Base-by-base conservation (phyloP, 331 rosid genomes). In the Rosa hybrid region DNA sequence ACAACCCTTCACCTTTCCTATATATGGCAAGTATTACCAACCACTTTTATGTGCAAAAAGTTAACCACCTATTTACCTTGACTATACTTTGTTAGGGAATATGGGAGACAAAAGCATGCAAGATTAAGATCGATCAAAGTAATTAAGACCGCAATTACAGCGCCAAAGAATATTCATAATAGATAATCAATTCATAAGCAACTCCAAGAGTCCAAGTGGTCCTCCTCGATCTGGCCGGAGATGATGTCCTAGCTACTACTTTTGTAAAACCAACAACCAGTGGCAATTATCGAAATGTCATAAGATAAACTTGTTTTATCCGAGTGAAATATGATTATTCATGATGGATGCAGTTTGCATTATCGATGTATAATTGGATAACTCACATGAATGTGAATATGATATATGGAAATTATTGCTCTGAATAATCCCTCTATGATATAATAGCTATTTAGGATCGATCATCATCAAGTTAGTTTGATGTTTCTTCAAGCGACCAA, bases 201-300 rank as follows among this genome's bases (percentile, higher is more conserved):
- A 54, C 21, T 18, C 59, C 59, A 53, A 16, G 59, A 17, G 59
- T 17, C 59, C 59, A 53, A 17, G 59, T 53, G 59, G 23, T 54
- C 11, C 9, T 54, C 12, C 25, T 54, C 62, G 62, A 54, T 14
- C 56, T 48, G 51, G 51, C 51, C 51, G 51, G 49, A 45, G 49
- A 45, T 45, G 49, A 45, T 45, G 49, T 45, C 49, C 49, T 45
- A 45, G 53, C 53, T 50, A 4, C 54, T 25, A 46, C 42, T 44
- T 70, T 70, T 71, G 42, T 51, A 78, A 56, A 51, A 30, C 56
- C 18, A 39, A 78, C 20, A 78, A 42, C 67, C 42, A 42, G 67
- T 53, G 5, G 51, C 13, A 41, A 45, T 45, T 41, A 10, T 45
- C 27, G 13, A n/a, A 34, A 27, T 50, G 48, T 38, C 30, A 25